These are phyloP conservation scores for Penicillium crustosum DNA, from an alignment of 2,329 filamentous ascomycete species.

Conservation along the genomic window DNA sequence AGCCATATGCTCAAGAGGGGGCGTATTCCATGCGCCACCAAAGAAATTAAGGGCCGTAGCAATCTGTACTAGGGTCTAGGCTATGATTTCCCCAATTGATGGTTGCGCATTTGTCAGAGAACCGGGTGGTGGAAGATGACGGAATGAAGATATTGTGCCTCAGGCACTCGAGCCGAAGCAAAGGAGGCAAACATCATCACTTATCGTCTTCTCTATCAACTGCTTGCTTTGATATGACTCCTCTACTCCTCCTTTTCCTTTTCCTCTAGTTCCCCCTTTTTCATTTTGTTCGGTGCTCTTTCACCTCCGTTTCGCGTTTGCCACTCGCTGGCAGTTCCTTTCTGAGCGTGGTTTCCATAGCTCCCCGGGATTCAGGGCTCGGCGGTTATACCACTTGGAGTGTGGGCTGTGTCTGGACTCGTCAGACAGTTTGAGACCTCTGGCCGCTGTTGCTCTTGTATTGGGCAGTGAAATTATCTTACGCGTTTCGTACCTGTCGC, in stretches of 20 bases:
- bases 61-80: neutral
- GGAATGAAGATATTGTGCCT: constrained; percentile 10
- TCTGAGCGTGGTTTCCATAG: neutral
- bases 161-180: constrained; percentile 10
- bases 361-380: constrained; percentile 11
- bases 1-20: constrained; percentile 23
- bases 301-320: neutral
- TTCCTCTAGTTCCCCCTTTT: constrained; percentile 6
- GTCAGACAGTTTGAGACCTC: constrained; percentile 18
- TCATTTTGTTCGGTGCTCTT: neutral
- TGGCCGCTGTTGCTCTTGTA: constrained; percentile 14
- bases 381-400: constrained; percentile 21
- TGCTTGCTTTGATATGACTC: constrained; percentile 5
- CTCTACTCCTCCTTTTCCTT: constrained; percentile 10
- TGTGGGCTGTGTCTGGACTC: constrained; percentile 18
- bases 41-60: neutral
- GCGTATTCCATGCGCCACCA: constrained; percentile 1
- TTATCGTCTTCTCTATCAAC: constrained; percentile 21
- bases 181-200: constrained; percentile 24
- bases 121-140: constrained; percentile 6
- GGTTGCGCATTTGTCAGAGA: constrained; percentile 4
- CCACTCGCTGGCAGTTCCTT: constrained; percentile 1
- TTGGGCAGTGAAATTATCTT: constrained; percentile 10
- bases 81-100: neutral
- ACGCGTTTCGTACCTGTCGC: constrained; percentile 5